Percentiles rank a stretch among this genome's conserved stretches.
phyloP scores from a whole-genome alignment of 805 yeast genomes.

The Tetrapisispora phaffii region DNA sequence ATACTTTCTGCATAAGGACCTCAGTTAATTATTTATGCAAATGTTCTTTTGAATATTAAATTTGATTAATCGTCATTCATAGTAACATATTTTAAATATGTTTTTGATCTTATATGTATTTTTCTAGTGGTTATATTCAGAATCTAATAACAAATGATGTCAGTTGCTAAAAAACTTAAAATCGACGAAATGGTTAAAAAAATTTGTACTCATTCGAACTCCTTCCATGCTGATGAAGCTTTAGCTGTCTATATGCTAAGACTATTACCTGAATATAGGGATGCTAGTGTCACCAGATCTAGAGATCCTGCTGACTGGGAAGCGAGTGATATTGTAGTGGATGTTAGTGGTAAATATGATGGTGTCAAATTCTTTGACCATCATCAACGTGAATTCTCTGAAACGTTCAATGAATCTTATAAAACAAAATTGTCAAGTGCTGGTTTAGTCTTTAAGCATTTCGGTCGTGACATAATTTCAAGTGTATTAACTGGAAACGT shows the following conservation, averaged over 20 bases:
- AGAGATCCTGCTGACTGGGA: slow-evolving; percentile 80
- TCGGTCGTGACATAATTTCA: slow-evolving; percentile 58
- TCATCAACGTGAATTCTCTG: slow-evolving; percentile 86
- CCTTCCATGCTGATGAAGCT: slow-evolving; percentile 95
- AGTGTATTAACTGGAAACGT: slow-evolving; percentile 35
- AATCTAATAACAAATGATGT: background rate
- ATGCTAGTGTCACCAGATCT: slow-evolving; percentile 68
- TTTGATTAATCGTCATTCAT: too few species aligned
- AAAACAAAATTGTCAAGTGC: slow-evolving; percentile 85
- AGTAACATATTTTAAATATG: too few species aligned
- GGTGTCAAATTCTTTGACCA: slow-evolving; percentile 83
- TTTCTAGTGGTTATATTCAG: too few species aligned
- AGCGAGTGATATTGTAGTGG: slow-evolving; percentile 82
- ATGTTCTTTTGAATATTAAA: too few species aligned
- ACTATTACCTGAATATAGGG: slow-evolving; percentile 54
- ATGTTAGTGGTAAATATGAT: slow-evolving; percentile 79
- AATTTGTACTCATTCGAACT: slow-evolving; percentile 86
- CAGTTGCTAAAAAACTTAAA: slow-evolving; percentile 1
- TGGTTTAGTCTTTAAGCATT: slow-evolving; percentile 84
- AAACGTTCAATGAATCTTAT: slow-evolving; percentile 54
- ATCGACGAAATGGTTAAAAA: slow-evolving; percentile 27
- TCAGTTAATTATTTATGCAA: too few species aligned
- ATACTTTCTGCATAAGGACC: too few species aligned
- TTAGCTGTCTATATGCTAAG: slow-evolving; percentile 83
- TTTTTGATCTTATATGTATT: background rate